phyloP scores from a whole-genome alignment of 106 monocot species.

The Iris macrosiphon region DNA sequence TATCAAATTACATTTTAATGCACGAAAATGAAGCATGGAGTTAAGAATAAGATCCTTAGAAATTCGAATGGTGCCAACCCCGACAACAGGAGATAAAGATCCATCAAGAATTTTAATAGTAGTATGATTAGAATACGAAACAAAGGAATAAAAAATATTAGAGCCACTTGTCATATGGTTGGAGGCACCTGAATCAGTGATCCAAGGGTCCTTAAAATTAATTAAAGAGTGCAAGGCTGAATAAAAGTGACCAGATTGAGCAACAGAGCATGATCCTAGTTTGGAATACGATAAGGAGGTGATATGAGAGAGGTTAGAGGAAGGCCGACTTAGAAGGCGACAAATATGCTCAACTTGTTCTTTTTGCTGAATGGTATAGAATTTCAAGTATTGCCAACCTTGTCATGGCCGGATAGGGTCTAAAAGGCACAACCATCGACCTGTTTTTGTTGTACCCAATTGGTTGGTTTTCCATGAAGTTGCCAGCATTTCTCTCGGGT shows the following conservation, averaged over 20 bases:
- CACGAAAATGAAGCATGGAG: neutral
- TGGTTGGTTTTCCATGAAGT: neutral
- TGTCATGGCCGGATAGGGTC: neutral
- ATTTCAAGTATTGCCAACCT: neutral
- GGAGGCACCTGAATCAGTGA: neutral
- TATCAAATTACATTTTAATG: neutral
- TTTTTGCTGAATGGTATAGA: neutral
- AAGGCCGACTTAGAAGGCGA: neutral
- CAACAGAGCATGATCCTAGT: too few species aligned
- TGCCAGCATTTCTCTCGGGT: neutral
- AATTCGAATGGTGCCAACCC: neutral
- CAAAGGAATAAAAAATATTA: neutral
- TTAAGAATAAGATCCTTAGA: neutral
- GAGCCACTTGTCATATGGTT: neutral
- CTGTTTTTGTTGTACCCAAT: neutral
- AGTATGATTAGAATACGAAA: neutral
- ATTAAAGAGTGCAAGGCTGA: neutral
- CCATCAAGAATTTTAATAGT: neutral
- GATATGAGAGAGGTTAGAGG: too few species aligned
- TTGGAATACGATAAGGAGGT: too few species aligned
- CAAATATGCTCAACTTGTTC: neutral
- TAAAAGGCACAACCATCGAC: neutral
- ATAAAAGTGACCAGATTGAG: neutral
- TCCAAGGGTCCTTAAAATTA: neutral
- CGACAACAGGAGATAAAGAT: neutral